Percentiles rank a stretch among this genome's conserved stretches.
Conservation (phyloP, 352 stramenopile species). For the Thalassiosira sp. region DNA sequence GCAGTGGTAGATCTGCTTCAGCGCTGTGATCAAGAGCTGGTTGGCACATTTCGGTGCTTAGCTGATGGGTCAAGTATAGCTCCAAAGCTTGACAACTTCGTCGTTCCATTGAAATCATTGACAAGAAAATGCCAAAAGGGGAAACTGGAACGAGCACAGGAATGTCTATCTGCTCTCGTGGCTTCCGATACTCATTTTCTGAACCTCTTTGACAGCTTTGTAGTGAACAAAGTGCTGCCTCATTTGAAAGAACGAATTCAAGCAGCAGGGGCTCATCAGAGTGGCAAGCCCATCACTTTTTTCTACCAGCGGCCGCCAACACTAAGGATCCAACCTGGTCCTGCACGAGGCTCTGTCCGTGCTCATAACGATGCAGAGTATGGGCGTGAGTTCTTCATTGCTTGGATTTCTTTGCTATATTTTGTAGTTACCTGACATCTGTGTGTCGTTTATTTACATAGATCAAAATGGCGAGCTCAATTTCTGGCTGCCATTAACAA, state of each 20-base stretch:
- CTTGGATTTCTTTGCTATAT: not conserved
- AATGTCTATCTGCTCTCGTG: constrained; percentile 74
- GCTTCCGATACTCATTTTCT: constrained; percentile 69
- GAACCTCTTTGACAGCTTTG: constrained; percentile 70
- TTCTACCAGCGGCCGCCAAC: constrained; percentile 82
- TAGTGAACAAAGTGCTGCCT: constrained; percentile 69
- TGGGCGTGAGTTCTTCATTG: constrained; percentile 44
- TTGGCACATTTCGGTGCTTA: constrained; percentile 56
- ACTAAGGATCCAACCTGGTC: constrained; percentile 79
- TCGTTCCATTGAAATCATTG: constrained; percentile 58
- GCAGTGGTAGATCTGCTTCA: constrained; percentile 55
- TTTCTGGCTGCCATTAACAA: constrained; percentile 82
- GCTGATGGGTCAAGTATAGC: constrained; percentile 2
- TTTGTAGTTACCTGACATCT: not conserved
- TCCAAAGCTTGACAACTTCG: constrained; percentile 72
- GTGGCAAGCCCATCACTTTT: constrained; percentile 58
- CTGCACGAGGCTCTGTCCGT: constrained; percentile 64
- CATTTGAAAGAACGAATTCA: constrained; percentile 67
- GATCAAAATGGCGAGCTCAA: constrained; percentile 83
- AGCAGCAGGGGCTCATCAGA: constrained; percentile 7
- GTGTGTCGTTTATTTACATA: not conserved
- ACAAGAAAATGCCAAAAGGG: constrained; percentile 67
- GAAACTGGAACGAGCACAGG: constrained; percentile 65
- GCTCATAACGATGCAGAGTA: constrained; percentile 81
- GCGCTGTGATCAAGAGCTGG: constrained; percentile 57